Base-by-base conservation (phyloP, 768 basidiomycete genomes). In the Cyclocybe aegerita region DNA sequence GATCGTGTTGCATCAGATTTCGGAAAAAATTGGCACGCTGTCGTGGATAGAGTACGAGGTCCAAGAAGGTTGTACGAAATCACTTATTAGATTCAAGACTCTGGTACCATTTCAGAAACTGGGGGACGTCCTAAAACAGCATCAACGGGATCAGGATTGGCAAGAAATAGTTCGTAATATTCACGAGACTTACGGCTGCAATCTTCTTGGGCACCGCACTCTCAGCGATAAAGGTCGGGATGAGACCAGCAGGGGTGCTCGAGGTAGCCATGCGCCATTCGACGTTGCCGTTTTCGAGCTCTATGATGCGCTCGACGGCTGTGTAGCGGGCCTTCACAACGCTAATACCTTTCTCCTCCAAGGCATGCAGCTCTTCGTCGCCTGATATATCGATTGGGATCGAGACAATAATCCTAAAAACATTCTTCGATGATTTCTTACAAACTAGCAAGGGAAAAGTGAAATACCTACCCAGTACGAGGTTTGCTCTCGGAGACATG, bases 221-320 rank as follows among this genome's bases (percentile, higher is more conserved):
- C 54, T 89, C 85, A 3, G 78, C 77, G 51, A 90, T 49, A 54
- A 85, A 87, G 11, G 71, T 68, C 0, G 88, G 88, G 39, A 90
- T 83, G 46, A 64, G 75, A 16, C 89, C 89, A 17, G 86, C 87
- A 9, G 86, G 80, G 2, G 79, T 81, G 57, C 84, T 85, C 17
- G 85, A 83, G 2, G 86, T 88, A 2, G 88, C 88, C 88, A 91
- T 89, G 36, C 80, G 74, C 88, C 88, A 91, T 65, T 90, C 87
- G 9, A 81, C 79, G 42, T 67, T 78, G 43, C 85, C 89, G 53
- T 80, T 70, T 14, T 78, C 79, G 36, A 84, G 76, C 64, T 86
- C 85, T 38, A 70, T 65, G 46, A 92, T 59, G 30, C 78, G 76
- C 66, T 91, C 90, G 3, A 87, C 82, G 56, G 82, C 81, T 35